A percentile compares a stretch with the other conserved stretches of the same genome.
phyloP scores from a whole-genome alignment of 306 rosid genomes.

The Quercus suber region DNA sequence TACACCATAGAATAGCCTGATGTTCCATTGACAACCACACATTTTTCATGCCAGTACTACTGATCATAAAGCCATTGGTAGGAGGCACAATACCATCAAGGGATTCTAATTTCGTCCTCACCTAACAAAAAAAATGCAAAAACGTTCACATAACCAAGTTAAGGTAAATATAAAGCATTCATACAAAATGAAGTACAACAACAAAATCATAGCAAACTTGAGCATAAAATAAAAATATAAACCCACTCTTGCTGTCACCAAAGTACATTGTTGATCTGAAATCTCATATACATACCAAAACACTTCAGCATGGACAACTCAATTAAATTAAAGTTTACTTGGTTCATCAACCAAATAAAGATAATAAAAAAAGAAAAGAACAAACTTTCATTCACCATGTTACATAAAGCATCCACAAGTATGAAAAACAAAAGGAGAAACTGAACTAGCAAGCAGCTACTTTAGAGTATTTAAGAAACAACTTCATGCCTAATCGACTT shows the following conservation, averaged over 20 bases:
- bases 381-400: not conserved
- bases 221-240: slow-evolving; percentile 11
- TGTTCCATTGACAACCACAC: slow-evolving; percentile 99
- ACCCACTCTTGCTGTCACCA: too few relatives aligned
- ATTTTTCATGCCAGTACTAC: slow-evolving; percentile 88
- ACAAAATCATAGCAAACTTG: not conserved
- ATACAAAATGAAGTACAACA: slow-evolving; percentile 10
- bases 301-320: slow-evolving; percentile 1
- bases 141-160: slow-evolving; percentile 12
- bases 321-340: not conserved
- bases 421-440: not conserved
- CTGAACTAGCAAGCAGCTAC: not conserved
- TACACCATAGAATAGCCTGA: slow-evolving; percentile 97
- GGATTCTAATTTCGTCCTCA: slow-evolving; percentile 74
- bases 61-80: slow-evolving; percentile 95
- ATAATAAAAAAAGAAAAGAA: not conserved
- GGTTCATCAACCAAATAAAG: not conserved
- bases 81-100: slow-evolving; percentile 95
- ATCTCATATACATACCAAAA: slow-evolving; percentile 3
- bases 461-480: not conserved
- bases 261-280: not conserved
- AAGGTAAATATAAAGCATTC: slow-evolving; percentile 20
- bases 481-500: not conserved
- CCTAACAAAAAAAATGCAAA: slow-evolving; percentile 46
- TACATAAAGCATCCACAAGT: not conserved